Evolutionary conservation across 2,329 filamentous ascomycete species (phyloP), one percentile per base, ranked within the genome.

Genomic region (Rhynchosporium secalis): DNA sequence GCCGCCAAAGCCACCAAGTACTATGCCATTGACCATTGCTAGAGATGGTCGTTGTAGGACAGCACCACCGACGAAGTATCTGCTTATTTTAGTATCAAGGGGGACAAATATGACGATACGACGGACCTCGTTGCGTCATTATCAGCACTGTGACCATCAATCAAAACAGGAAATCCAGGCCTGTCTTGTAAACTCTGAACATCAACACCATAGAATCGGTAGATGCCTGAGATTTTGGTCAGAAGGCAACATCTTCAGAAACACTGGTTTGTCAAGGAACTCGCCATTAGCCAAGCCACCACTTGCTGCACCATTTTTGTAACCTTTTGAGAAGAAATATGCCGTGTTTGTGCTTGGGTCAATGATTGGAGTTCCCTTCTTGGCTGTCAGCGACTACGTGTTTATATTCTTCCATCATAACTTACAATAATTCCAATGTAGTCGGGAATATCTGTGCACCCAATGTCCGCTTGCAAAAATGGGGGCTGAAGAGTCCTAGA

Each of bases 1-100:
- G 7, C 78, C 78, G 12, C 79, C 79, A 64, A 82, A 81, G 1
- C 74, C 79, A 13, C 76, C 79, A 56, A 80, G 77, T 4, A 81
- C 73, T 29, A 76, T 72, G 29, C 76, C 75, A 38, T 78, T 77
- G 4, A 78, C 69, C 36, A 77, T 66, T 10, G 75, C 68, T 20
- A 81, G 64, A 40, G 76, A 74, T 1, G 78, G 76, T 20, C 78
- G 72, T 68, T 82, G 79, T 52, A 80, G 72, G 31, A 80, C 73
- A 4, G 77, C 75, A 1, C 80, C 80, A 4, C 78, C 78, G 43
- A 79, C 70, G 65, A 81, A 80, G 46, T 78, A 79, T 59, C 69
- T 71, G 47, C 0, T 6, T 26, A 20, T 47, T 52, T 69, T 13
- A 68, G 62, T 33, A n/a, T 2, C 4, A 26, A 4, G n/a, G 12